A percentile compares a stretch with the other conserved stretches of the same genome.
These are phyloP conservation scores for Leccinum ochraceum DNA, from an alignment of 768 basidiomycete species.

Conservation along the genomic window DNA sequence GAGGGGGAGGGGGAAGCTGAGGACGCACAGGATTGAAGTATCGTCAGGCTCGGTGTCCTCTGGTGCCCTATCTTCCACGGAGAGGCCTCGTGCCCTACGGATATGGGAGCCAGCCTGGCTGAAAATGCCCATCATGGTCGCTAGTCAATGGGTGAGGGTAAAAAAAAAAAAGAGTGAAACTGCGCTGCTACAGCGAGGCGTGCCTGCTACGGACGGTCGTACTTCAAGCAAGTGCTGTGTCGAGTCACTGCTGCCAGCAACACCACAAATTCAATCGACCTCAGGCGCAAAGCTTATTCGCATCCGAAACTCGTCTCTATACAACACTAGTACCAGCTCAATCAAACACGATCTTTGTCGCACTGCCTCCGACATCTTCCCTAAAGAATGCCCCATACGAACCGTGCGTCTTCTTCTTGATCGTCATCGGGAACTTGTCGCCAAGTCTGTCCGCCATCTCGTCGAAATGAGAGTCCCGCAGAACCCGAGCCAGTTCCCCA, in stretches of 20 bases:
- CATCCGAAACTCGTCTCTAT: not conserved
- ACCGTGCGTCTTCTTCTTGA: conserved; percentile 94
- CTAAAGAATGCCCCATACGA: conserved; percentile 87
- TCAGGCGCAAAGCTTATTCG: not conserved
- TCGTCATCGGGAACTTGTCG: conserved; percentile 91
- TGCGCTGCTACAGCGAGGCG: conserved; percentile 30
- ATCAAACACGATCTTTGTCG: conserved; percentile 77
- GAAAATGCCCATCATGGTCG: conserved; percentile 78
- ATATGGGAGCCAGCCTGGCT: conserved; percentile 65
- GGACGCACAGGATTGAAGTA: conserved; percentile 81
- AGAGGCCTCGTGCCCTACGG: conserved; percentile 66
- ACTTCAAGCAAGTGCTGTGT: not conserved
- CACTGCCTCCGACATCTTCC: conserved; percentile 57
- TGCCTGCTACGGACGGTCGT: not conserved
- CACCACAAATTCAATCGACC: not conserved
- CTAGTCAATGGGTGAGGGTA: conserved; percentile 7
- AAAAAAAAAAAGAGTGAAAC: not conserved
- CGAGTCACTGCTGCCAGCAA: not conserved
- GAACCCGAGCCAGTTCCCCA: conserved; percentile 89
- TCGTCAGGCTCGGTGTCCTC: conserved; percentile 89
- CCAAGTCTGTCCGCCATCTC: conserved; percentile 59
- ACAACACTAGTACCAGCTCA: conserved; percentile 27
- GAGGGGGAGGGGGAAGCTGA: conserved; percentile 16
- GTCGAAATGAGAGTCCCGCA: conserved; percentile 84
- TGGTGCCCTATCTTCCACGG: conserved; percentile 68